phyloP scores from a whole-genome alignment of 2,329 filamentous ascomycete species.

The Fusarium sp. region DNA sequence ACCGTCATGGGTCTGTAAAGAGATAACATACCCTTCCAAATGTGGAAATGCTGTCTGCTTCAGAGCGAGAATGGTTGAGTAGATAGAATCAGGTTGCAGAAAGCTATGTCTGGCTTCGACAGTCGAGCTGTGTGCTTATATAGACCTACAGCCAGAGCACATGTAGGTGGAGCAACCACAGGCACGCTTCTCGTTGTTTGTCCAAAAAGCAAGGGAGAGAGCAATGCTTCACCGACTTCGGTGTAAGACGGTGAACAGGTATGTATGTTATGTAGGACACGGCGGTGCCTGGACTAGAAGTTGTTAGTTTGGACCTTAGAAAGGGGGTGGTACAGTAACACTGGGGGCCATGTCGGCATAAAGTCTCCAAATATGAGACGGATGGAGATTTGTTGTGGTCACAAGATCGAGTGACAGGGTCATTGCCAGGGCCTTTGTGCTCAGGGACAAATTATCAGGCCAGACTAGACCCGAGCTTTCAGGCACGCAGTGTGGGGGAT shows the following conservation, averaged over 20 bases:
- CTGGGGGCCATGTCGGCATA: slow-evolving; percentile 38
- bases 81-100: slow-evolving; percentile 3
- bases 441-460: slow-evolving; percentile 26
- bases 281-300: slow-evolving; percentile 20
- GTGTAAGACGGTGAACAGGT: slow-evolving; percentile 41
- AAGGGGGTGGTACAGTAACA: slow-evolving; percentile 12
- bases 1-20: slow-evolving; percentile 1
- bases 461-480: slow-evolving; percentile 22
- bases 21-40: slow-evolving; percentile 31
- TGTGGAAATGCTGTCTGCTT: slow-evolving; percentile 23
- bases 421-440: slow-evolving; percentile 22
- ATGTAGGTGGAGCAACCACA: slow-evolving; percentile 32
- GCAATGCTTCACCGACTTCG: slow-evolving; percentile 40
- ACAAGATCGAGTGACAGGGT: slow-evolving; percentile 45
- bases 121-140: slow-evolving; percentile 35
- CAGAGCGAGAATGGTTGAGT: background rate
- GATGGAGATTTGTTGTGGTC: slow-evolving; percentile 44
- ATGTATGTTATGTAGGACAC: slow-evolving; percentile 3
- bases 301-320: slow-evolving; percentile 10
- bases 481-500: slow-evolving; percentile 31
- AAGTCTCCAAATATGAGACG: slow-evolving; percentile 35
- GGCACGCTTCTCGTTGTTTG: slow-evolving; percentile 33
- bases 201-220: slow-evolving; percentile 23
- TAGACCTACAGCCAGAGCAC: slow-evolving; percentile 24
- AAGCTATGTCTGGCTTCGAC: slow-evolving; percentile 12